phyloP scores from a whole-genome alignment of 345 rosid species.

The Arabidopsis arenosa region DNA sequence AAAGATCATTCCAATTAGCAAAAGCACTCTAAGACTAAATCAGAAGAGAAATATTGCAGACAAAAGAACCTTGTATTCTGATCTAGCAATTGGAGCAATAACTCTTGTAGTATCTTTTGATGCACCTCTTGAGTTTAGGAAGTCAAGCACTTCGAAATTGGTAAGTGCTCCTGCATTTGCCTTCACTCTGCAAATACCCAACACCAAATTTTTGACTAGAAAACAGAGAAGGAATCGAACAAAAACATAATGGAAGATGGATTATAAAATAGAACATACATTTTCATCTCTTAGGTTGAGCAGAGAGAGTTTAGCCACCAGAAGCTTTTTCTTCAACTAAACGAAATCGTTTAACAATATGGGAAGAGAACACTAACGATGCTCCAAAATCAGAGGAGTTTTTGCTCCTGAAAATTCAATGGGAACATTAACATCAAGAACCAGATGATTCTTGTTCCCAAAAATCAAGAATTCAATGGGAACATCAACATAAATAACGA shows the following conservation, averaged over 20 bases:
- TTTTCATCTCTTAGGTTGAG: conserved; percentile 31
- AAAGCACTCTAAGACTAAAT: background rate
- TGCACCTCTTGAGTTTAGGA: conserved; percentile 76
- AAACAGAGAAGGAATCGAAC: background rate
- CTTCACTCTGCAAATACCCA: conserved; percentile 58
- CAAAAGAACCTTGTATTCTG: conserved; percentile 67
- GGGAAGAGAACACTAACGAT: background rate
- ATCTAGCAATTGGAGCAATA: conserved; percentile 62
- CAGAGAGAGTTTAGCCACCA: background rate
- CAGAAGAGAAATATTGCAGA: background rate
- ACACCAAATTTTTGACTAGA: background rate
- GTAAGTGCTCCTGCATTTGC: conserved; percentile 74
- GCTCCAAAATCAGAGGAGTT: background rate
- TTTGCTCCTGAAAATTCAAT: conserved; percentile 1
- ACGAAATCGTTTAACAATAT: background rate
- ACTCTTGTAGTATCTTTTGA: conserved; percentile 69
- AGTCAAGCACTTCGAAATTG: conserved; percentile 76
- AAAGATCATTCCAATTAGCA: conserved; percentile 23
- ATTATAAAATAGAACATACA: conserved; percentile 16
- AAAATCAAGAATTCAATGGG: background rate
- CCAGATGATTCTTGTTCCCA: background rate
- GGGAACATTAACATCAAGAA: conserved; percentile 1
- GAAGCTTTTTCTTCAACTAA: background rate
- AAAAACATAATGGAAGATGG: background rate
- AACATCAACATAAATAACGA: too few relatives aligned